Percentiles rank a stretch among this genome's conserved stretches.
These are phyloP conservation scores for Pyrenochaeta sp. DNA, from an alignment of 2,329 filamentous ascomycete species.

Conservation along the genomic window DNA sequence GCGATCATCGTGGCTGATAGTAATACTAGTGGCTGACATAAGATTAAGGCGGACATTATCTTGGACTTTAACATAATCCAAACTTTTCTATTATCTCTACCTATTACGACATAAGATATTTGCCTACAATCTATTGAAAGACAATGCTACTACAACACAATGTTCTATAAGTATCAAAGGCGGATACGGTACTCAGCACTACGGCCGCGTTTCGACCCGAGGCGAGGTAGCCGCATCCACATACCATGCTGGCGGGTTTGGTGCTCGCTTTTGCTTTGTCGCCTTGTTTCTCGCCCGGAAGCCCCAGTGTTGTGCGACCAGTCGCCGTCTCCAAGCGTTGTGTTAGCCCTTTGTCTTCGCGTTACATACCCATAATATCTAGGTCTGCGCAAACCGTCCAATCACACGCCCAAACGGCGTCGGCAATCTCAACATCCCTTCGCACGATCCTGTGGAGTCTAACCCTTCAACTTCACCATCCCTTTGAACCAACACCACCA, in stretches of 20 bases:
- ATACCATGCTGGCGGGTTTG: not conserved
- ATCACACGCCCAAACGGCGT: not conserved
- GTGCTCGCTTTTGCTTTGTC: not conserved
- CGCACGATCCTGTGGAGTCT: not conserved
- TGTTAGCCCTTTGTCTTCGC: not conserved
- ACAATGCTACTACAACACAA: too few species aligned
- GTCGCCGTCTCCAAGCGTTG: not conserved
- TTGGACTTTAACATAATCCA: too few species aligned
- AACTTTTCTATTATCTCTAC: too few species aligned
- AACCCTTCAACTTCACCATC: not conserved
- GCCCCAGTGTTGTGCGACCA: not conserved
- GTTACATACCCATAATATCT: not conserved
- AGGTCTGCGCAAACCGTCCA: not conserved
- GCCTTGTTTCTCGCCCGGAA: too few species aligned
- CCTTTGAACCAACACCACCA: not conserved
- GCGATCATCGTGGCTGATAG: too few species aligned
- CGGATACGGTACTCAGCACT: too few species aligned
- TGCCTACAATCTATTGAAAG: too few species aligned
- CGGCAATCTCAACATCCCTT: not conserved
- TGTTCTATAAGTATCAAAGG: too few species aligned
- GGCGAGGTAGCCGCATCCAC: not conserved
- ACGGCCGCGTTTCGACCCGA: too few species aligned
- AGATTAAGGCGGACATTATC: too few species aligned
- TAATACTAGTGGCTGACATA: too few species aligned
- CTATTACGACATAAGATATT: too few species aligned